These are phyloP conservation scores for Macroventuria anomochaeta DNA, from an alignment of 2,329 filamentous ascomycete genomes.

Conservation along the genomic window DNA sequence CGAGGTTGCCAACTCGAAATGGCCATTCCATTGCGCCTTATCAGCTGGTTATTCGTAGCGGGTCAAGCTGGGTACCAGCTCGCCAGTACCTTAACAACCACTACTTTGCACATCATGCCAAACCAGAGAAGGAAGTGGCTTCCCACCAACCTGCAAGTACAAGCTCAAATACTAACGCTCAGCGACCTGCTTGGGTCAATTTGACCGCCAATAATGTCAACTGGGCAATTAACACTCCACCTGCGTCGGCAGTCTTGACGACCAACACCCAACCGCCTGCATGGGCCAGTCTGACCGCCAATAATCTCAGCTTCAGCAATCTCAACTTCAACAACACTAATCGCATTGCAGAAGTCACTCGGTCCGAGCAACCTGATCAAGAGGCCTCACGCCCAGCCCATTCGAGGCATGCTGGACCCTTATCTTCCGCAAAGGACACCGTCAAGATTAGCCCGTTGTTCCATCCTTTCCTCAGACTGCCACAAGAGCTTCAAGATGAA, in stretches of 20 bases:
- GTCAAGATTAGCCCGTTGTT: constrained; percentile 40
- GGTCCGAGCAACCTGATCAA: neutral
- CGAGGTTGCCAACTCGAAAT: neutral
- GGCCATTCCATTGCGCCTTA: constrained; percentile 22
- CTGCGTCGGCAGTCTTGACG: too few species aligned
- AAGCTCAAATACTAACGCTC: neutral
- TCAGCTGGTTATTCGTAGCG: constrained; percentile 36
- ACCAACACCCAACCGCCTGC: neutral
- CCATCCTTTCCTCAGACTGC: constrained; percentile 33
- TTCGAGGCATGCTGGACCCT: constrained; percentile 11
- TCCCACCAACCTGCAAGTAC: neutral
- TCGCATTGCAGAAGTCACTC: neutral
- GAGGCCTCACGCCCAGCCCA: neutral
- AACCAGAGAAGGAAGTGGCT: neutral
- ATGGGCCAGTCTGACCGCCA: neutral
- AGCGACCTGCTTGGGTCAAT: neutral
- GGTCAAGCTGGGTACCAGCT: constrained; percentile 40
- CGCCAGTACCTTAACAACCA: constrained; percentile 39
- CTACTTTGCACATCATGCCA: constrained; percentile 26
- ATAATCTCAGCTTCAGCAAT: neutral
- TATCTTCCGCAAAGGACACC: constrained; percentile 19
- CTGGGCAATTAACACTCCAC: too few species aligned
- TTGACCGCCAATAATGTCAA: neutral
- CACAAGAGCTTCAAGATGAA: constrained; percentile 40
- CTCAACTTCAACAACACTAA: neutral